A percentile compares a stretch with the other conserved stretches of the same genome.
These are phyloP conservation scores for Malassezia dermatis DNA, from an alignment of 1,284 basidiomycete genomes.

Conservation along the genomic window DNA sequence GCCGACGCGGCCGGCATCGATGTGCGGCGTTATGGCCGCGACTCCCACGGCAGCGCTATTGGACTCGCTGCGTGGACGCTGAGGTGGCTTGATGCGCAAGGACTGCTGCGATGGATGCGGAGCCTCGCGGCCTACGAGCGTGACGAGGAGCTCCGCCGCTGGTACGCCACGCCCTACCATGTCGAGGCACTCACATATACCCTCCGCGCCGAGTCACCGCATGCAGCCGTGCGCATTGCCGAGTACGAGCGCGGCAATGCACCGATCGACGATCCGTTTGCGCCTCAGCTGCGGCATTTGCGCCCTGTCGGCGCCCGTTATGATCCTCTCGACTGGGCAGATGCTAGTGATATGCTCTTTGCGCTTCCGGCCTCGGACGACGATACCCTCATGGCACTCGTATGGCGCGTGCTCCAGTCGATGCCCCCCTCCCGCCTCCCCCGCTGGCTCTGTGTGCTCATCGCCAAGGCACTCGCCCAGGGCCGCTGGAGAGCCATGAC, in stretches of 20 bases:
- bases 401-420: conserved; percentile 1
- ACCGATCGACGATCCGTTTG: neutral
- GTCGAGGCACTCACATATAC: neutral
- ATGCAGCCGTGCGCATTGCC: neutral
- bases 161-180: neutral
- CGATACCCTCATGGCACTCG: neutral
- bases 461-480: conserved; percentile 9
- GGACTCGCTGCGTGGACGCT: conserved; percentile 3
- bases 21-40: conserved; percentile 1
- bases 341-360: neutral
- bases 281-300: neutral
- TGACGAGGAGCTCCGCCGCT: neutral
- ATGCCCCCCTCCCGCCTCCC: neutral
- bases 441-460: conserved; percentile 5
- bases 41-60: conserved; percentile 1
- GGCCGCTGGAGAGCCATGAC: neutral
- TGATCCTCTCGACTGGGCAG: conserved; percentile 14
- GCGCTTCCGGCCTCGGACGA: conserved; percentile 1
- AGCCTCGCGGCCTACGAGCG: conserved; percentile 7
- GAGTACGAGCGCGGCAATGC: neutral
- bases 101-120: conserved; percentile 3
- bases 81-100: conserved; percentile 1
- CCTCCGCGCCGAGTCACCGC: neutral
- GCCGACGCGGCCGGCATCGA: conserved; percentile 1
- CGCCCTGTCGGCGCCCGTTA: conserved; percentile 7